Base-by-base conservation (phyloP, 164 flowering plant genomes). In the Macadamia tetraphylla region DNA sequence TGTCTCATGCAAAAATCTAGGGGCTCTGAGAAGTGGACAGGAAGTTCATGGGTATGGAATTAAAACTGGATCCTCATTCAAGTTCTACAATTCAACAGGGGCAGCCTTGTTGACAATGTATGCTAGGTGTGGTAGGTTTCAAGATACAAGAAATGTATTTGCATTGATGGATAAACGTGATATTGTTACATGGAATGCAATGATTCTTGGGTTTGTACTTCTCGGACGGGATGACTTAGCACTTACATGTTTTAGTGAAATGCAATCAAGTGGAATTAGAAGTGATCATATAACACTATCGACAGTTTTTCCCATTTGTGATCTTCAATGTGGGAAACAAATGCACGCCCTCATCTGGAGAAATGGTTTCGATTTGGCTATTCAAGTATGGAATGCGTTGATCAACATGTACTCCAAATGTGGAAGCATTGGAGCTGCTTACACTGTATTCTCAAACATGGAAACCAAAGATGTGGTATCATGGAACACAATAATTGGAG, bases 141-240 rank as follows among this genome's bases (percentile, higher is more conserved):
- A 46, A 7, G 80, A 75, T 67, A 81, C 84, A 6, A 30, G 64
- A 66, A 71, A 63, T 68, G 81, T 82, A 11, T 86, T 81, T 75
- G 72, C 62, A 35, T 60, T 78, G 56, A 81, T 84, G 90, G 83
- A 85, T 61, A 77, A 67, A 70, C 51, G 63, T 23, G 83, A 83
- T 71, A 79, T 74, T 40, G 86, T 85, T 49, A 73, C 88, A 23
- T 83, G 90, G 90, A 86, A 84, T 74, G 78, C 86, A n/a, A 83
- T 79, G 82, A 82, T 86, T 73, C 73, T 75, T n/a, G 80, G 84
- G 12, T 75, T 73, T 58, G 49, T 72, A 43, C 80, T 80, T 60
- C 60, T 71, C 18, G 79, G 76, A 60, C 64, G 70, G 73, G 75
- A 59, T 48, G 69, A 71, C 62, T 60, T 62, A 52, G 88, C 88